phyloP scores from a whole-genome alignment of 2,329 filamentous ascomycete species.

The Phialophora expanda region DNA sequence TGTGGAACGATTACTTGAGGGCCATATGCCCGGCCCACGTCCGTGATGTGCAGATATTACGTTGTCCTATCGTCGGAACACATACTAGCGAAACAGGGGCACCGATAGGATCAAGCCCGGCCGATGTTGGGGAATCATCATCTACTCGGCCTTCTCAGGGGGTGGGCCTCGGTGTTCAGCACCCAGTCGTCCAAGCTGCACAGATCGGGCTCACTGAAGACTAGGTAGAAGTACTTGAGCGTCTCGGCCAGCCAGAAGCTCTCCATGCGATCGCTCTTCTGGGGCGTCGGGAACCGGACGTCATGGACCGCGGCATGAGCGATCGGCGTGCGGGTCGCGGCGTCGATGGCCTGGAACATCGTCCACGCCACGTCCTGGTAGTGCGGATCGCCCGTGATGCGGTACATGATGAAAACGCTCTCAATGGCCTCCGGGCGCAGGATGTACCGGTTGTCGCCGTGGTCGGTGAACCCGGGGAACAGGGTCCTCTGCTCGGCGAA shows the following conservation, averaged over 20 bases:
- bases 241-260: constrained; percentile 92
- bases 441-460: constrained; percentile 65
- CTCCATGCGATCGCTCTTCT: constrained; percentile 71
- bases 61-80: neutral
- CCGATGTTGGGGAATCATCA: neutral
- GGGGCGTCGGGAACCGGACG: constrained; percentile 44
- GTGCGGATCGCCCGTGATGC: constrained; percentile 61
- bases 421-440: constrained; percentile 68
- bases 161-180: constrained; percentile 47
- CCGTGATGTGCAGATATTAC: neutral
- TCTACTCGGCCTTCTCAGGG: constrained; percentile 28
- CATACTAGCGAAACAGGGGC: neutral
- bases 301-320: constrained; percentile 53
- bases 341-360: constrained; percentile 57
- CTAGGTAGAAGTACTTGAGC: constrained; percentile 87
- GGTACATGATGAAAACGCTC: constrained; percentile 65
- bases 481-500: constrained; percentile 50
- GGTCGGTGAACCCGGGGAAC: constrained; percentile 61
- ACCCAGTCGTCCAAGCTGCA: constrained; percentile 72
- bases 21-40: neutral
- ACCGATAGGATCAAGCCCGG: neutral
- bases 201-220: constrained; percentile 72
- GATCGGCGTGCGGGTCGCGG: constrained; percentile 50
- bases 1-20: neutral
- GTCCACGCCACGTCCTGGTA: constrained; percentile 55